phyloP scores from a whole-genome alignment of 306 rosid species.

The Argentina anserina region DNA sequence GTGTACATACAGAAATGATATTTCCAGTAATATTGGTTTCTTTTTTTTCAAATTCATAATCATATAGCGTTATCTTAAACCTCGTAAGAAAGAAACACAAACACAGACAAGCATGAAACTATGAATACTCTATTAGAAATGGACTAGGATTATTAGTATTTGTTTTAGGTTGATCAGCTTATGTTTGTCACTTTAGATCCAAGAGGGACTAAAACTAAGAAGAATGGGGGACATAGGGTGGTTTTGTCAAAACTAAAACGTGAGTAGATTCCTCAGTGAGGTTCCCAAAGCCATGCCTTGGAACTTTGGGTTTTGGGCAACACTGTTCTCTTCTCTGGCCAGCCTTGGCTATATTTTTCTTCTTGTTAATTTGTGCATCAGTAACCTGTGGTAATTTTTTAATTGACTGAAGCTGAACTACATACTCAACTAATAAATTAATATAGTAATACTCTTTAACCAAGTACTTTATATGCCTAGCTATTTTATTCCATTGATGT shows the following conservation, averaged over 20 bases:
- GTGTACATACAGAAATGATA: not conserved
- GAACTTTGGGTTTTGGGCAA: conserved; percentile 18
- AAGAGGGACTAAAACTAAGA: not conserved
- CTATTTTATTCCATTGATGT: not conserved
- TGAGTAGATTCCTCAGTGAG: conserved; percentile 24
- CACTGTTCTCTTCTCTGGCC: conserved; percentile 12
- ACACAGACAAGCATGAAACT: not conserved
- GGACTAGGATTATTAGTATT: not conserved
- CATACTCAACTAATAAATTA: not conserved
- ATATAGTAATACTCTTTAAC: not conserved
- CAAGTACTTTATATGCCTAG: not conserved
- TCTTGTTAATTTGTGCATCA: not conserved
- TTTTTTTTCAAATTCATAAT: not conserved
- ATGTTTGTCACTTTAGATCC: not conserved
- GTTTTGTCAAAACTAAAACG: conserved; percentile 27
- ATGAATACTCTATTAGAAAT: not conserved
- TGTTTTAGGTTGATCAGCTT: not conserved
- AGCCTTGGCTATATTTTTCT: not conserved
- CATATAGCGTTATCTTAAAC: not conserved
- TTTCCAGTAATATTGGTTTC: not conserved
- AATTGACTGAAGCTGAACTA: conserved; percentile 1
- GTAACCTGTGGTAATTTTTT: not conserved
- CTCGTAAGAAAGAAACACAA: not conserved
- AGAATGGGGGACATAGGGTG: not conserved
- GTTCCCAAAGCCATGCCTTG: conserved; percentile 28